Evolutionary conservation across 1,284 basidiomycete genomes (phyloP).

Genomic region (Rhodotorula sp.): DNA sequence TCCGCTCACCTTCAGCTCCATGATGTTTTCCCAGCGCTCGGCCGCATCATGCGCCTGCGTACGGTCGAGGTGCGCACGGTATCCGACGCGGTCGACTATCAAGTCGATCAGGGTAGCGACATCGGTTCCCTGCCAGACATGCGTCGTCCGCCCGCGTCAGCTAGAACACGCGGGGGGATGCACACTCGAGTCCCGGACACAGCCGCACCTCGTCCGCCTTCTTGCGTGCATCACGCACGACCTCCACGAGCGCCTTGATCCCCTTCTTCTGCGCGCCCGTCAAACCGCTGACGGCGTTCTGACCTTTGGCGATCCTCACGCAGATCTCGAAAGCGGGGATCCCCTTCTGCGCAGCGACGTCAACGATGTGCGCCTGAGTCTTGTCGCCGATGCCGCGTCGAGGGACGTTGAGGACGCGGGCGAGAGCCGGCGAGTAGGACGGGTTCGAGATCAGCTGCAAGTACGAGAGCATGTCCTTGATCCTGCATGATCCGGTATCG

Average conservation of each 20-base stretch:
- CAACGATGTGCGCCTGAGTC: conserved; percentile 63
- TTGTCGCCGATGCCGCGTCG: conserved; percentile 78
- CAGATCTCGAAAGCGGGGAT: conserved; percentile 61
- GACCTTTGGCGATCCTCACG: conserved; percentile 63
- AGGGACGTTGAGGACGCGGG: conserved; percentile 75
- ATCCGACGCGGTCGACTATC: conserved; percentile 63
- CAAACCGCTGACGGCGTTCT: conserved; percentile 59
- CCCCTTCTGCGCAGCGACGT: conserved; percentile 58
- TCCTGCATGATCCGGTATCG: conserved; percentile 47
- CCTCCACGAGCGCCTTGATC: conserved; percentile 61
- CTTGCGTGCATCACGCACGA: conserved; percentile 59
- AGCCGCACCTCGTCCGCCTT: conserved; percentile 60
- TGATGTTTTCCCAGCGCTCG: conserved; percentile 79
- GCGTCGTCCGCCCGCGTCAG: neutral
- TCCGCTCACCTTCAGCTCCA: conserved; percentile 62
- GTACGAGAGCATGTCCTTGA: conserved; percentile 87
- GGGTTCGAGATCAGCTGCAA: conserved; percentile 82
- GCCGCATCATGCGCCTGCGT: conserved; percentile 68
- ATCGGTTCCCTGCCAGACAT: conserved; percentile 56
- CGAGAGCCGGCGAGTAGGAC: conserved; percentile 71
- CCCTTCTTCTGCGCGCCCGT: conserved; percentile 67
- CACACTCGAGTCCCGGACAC: neutral
- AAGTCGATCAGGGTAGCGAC: conserved; percentile 67
- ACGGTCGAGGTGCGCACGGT: conserved; percentile 68
- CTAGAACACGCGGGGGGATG: too few species aligned